Conservation (phyloP, 805 yeast species). For the Sugiyamaella chiloensis region DNA sequence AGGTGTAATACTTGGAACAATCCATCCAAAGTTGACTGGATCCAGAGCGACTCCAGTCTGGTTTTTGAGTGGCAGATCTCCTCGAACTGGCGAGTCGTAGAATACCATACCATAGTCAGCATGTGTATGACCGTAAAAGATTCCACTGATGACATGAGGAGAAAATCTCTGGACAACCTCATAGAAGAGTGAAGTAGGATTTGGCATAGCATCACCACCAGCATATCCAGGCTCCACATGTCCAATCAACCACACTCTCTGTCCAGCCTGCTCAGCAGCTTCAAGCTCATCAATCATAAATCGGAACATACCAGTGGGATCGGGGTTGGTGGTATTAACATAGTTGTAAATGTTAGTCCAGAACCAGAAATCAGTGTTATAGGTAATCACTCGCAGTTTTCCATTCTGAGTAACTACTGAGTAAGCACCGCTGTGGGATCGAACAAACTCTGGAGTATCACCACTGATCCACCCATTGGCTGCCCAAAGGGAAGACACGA, state of each 20-base stretch:
- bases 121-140: conserved; percentile 73
- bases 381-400: conserved; percentile 51
- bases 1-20: conserved; percentile 66
- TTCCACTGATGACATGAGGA: conserved; percentile 63
- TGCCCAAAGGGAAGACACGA: conserved; percentile 48
- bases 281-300: conserved; percentile 60
- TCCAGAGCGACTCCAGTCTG: conserved; percentile 40
- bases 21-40: conserved; percentile 54
- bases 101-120: conserved; percentile 61
- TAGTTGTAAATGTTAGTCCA: conserved; percentile 57
- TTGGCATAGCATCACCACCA: conserved; percentile 56
- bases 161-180: conserved; percentile 64
- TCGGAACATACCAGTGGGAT: conserved; percentile 59
- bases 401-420: conserved; percentile 54
- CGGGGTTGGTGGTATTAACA: conserved; percentile 49
- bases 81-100: conserved; percentile 36
- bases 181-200: conserved; percentile 53
- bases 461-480: conserved; percentile 45
- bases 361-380: conserved; percentile 69
- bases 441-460: conserved; percentile 35
- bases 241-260: conserved; percentile 70
- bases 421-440: conserved; percentile 59
- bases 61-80: background rate
- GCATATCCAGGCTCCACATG: conserved; percentile 59
- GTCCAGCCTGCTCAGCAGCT: conserved; percentile 53